These are phyloP conservation scores for Mycena leptocephala DNA, from an alignment of 768 basidiomycete genomes.

Conservation along the genomic window DNA sequence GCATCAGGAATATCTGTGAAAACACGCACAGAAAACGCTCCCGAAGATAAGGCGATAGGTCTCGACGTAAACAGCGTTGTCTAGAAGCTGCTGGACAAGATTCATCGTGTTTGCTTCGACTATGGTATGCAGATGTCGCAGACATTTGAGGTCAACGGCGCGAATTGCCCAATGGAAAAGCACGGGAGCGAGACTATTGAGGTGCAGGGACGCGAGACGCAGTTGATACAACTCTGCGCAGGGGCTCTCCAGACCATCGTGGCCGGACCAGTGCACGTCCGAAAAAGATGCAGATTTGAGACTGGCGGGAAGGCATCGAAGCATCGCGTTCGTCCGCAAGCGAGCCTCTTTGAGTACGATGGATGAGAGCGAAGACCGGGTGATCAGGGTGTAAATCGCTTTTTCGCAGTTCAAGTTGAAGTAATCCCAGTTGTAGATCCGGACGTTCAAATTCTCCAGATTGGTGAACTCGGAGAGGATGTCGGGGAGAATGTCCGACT, in stretches of 20 bases:
- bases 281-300: slow-evolving; percentile 10
- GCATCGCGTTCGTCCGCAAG: not conserved
- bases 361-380: slow-evolving; percentile 9
- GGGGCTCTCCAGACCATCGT: not conserved
- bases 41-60: not conserved
- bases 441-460: not conserved
- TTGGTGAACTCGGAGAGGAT: slow-evolving; percentile 4
- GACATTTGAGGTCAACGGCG: slow-evolving; percentile 11
- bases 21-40: slow-evolving; percentile 7
- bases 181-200: not conserved
- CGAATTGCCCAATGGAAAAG: not conserved
- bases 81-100: not conserved
- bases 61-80: slow-evolving; percentile 4
- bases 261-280: not conserved
- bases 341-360: slow-evolving; percentile 13
- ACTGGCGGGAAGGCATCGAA: slow-evolving; percentile 22
- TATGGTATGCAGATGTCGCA: slow-evolving; percentile 7
- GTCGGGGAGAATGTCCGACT: slow-evolving; percentile 10
- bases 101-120: not conserved
- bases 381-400: slow-evolving; percentile 18
- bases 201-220: slow-evolving; percentile 14
- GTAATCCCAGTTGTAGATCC: slow-evolving; percentile 15
- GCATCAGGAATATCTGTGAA: not conserved
- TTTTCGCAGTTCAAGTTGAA: slow-evolving; percentile 3
- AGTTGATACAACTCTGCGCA: not conserved